Percentiles rank a stretch among this genome's conserved stretches.
phyloP scores from a whole-genome alignment of 441 rosid genomes.

The Capsella rubella region DNA sequence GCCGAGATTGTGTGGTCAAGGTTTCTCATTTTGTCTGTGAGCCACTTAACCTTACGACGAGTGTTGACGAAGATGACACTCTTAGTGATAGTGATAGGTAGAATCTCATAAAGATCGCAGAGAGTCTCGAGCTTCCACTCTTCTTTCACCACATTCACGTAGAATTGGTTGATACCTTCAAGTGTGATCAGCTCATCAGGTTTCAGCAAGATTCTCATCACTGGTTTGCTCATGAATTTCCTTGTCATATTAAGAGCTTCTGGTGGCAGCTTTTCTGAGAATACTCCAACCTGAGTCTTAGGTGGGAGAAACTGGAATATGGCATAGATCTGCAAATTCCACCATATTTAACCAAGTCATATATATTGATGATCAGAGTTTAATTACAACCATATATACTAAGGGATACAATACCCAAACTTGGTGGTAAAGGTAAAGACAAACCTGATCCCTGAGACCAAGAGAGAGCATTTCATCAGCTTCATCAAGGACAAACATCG shows the following conservation, averaged over 20 bases:
- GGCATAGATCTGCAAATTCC: conserved; percentile 44
- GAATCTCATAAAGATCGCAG: conserved; percentile 74
- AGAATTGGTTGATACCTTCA: conserved; percentile 75
- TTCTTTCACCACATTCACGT: conserved; percentile 78
- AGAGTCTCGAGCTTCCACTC: conserved; percentile 88
- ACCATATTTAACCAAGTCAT: neutral
- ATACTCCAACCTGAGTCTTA: conserved; percentile 49
- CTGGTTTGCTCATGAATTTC: conserved; percentile 63
- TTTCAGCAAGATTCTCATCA: conserved; percentile 45
- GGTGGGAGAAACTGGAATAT: conserved; percentile 51
- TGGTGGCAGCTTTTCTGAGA: conserved; percentile 50
- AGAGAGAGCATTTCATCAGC: conserved; percentile 57
- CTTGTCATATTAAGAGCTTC: conserved; percentile 68
- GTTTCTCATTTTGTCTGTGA: conserved; percentile 49
- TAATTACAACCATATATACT: neutral
- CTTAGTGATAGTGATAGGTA: conserved; percentile 50
- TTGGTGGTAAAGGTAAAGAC: neutral
- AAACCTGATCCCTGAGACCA: conserved; percentile 51
- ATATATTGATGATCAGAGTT: neutral
- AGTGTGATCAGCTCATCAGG: conserved; percentile 58
- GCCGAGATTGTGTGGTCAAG: conserved; percentile 51
- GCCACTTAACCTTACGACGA: conserved; percentile 48
- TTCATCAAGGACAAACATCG: conserved; percentile 54
- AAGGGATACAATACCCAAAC: neutral
- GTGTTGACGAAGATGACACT: conserved; percentile 52